Evolutionary conservation across 768 basidiomycete species (phyloP).

Genomic region (Termitomyces sp.): DNA sequence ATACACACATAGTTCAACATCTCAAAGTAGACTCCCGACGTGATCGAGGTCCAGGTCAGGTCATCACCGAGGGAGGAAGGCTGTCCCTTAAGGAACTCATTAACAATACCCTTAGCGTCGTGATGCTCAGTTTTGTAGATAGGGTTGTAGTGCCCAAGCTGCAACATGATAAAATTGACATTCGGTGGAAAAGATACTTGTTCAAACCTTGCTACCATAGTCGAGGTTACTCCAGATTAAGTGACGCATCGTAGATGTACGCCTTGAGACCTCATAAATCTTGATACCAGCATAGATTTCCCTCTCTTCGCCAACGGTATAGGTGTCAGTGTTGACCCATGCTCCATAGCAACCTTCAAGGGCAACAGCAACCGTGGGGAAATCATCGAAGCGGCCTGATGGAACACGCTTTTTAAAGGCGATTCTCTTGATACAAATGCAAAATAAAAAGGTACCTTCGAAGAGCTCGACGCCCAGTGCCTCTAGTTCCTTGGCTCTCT

Average conservation of each 20-base stretch:
- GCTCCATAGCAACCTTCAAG: conserved; percentile 33
- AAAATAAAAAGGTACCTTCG: conserved; percentile 23
- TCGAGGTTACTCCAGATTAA: conserved; percentile 37
- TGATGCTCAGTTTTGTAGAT: conserved; percentile 32
- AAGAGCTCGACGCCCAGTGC: conserved; percentile 31
- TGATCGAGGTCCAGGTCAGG: conserved; percentile 30
- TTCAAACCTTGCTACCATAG: conserved; percentile 31
- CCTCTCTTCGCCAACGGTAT: conserved; percentile 34
- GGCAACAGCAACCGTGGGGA: conserved; percentile 22
- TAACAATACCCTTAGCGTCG: conserved; percentile 35
- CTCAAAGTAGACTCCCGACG: conserved; percentile 35
- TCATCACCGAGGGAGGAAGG: conserved; percentile 24
- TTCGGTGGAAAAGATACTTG: background rate
- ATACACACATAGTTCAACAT: conserved; percentile 33
- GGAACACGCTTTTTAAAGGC: background rate
- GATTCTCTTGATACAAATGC: background rate
- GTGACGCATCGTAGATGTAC: conserved; percentile 26
- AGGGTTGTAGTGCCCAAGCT: conserved; percentile 20
- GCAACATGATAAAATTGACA: background rate
- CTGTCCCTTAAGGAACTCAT: conserved; percentile 31
- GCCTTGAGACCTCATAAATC: conserved; percentile 35
- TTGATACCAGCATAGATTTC: conserved; percentile 34
- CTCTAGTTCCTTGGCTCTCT: conserved; percentile 28
- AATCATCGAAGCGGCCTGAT: conserved; percentile 25
- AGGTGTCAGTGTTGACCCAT: conserved; percentile 34